Percentiles rank a stretch among this genome's conserved stretches.
Evolutionary conservation across 805 yeast species (phyloP).

Genomic region (Barnettozyma populi): DNA sequence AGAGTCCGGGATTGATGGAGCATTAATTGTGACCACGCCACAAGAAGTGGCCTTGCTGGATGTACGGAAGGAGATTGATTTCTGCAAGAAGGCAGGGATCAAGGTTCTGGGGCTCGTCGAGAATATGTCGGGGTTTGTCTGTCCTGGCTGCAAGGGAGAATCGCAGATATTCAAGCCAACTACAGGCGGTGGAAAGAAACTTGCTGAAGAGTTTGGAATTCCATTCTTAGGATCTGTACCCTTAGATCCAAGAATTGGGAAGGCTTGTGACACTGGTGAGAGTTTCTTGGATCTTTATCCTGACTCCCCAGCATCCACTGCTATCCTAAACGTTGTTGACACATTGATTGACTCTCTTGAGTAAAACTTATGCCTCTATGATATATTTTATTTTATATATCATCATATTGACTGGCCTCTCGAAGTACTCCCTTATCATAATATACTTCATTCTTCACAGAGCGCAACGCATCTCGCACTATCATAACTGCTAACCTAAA

Average conservation of each 20-base stretch:
- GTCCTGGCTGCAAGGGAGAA: constrained; percentile 90
- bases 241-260: constrained; percentile 90
- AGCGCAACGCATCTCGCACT: too few relatives aligned
- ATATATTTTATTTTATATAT: too few relatives aligned
- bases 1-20: constrained; percentile 92
- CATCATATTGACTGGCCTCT: not conserved
- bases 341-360: constrained; percentile 45
- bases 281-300: constrained; percentile 79
- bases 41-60: constrained; percentile 95
- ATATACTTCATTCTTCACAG: too few relatives aligned
- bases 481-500: too few relatives aligned
- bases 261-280: constrained; percentile 80
- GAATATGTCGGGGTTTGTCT: constrained; percentile 97
- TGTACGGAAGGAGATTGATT: constrained; percentile 93
- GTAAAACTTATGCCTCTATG: not conserved
- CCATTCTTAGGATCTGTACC: constrained; percentile 92
- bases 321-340: constrained; percentile 81
- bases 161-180: constrained; percentile 90
- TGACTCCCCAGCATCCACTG: constrained; percentile 88
- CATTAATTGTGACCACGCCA: constrained; percentile 91
- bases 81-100: constrained; percentile 87
- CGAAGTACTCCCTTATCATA: not conserved
- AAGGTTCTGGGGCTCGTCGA: constrained; percentile 87
- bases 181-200: constrained; percentile 89
- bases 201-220: constrained; percentile 74